Evolutionary conservation across 305 asterid species (phyloP), one percentile per base, ranked within the genome.

Genomic region (Ilex paraguariensis): DNA sequence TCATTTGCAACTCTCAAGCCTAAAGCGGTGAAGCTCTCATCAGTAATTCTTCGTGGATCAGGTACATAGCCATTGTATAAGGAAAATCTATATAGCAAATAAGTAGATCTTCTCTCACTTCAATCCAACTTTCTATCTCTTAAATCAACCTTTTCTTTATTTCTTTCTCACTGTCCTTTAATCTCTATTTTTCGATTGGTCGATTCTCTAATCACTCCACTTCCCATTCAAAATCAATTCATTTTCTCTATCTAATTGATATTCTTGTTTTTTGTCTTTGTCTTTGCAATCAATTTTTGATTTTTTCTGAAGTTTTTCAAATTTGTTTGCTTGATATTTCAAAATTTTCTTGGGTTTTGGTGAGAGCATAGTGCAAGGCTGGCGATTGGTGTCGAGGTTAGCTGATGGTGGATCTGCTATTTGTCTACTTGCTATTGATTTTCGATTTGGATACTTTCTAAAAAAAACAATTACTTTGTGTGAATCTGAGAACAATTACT

Each of bases 351-450:
- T 13, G 56, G 56, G 14, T 52, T 52, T 15, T 10, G 15, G 56
- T 16, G 62, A 42, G 36, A 55, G 12, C 15, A 14, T 7, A 17
- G 39, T 44, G 70, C 44, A 69, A 73, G 74, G 69, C 86, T 82
- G 89, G 90, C 82, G 80, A 79, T 73, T 80, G 70, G 63, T 44
- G 65, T 76, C 51, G 67, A 16, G 64, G 61, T 49, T 67, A 60
- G 84, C 82, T 82, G 86, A 88, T 88, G 96, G 88, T 85, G 90
- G 96, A 81, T 84, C 85, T 79, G 85, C 92, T 92, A 64, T 75
- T 67, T 71, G 77, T 70, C 83, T 68, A 60, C 70, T 68, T 57
- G 56, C 56, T 17, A 42, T 66, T 48, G 49, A 7, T 39, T 39
- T 21, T 14, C 53, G 3, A 7, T 1, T 48, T 11, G 15, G 53